Base-by-base conservation (phyloP, 2,329 filamentous ascomycete genomes). In the Cryoendolithus antarcticus region DNA sequence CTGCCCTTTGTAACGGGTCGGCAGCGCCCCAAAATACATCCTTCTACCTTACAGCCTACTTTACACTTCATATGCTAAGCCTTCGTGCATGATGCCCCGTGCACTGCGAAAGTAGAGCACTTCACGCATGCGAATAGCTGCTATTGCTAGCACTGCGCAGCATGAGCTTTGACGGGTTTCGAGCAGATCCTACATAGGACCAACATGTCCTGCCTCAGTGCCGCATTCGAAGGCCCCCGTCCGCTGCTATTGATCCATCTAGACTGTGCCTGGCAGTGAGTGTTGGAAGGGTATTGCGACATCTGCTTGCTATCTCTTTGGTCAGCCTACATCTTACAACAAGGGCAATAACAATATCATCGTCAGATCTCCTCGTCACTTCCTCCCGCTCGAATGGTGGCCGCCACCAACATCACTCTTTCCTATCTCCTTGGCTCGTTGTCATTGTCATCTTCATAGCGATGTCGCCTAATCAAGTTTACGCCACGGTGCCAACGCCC, bases 381-480 rank as follows among this genome's bases (percentile, higher is more conserved):
- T 40, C 30, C 37, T 47, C 35, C 50, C 48, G 45, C 43, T 49
- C 42, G 42, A 52, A 50, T 48, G 45, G 35, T 34, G 36, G 27
- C 50, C 44, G 45, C 48, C 43, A 48, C 48, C 50, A 51, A 46
- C 49, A 43, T 30, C 43, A 38, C 38, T 37, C 40, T 32, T 45
- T 44, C 41, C 35, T 39, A 27, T 40, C 37, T 40, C 38, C 34
- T 40, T 35, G 35, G 38, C 37, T 37, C 19, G 35, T 31, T 15
- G 35, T 32, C 30, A 30, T 29, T 32, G 37, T 29, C 38, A 27
- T 19, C 30, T 33, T 36, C 38, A 39, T 35, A 12, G 43, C 37
- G 40, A 55, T 57, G 54, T 50, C 50, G 41, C 53, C 53, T 9
- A 46, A 50, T 41, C 52, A 55, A 45, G 40, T 46, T 19, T 54